These are phyloP conservation scores for Fraxinus sp. DNA, from an alignment of 305 asterid species.

Conservation along the genomic window DNA sequence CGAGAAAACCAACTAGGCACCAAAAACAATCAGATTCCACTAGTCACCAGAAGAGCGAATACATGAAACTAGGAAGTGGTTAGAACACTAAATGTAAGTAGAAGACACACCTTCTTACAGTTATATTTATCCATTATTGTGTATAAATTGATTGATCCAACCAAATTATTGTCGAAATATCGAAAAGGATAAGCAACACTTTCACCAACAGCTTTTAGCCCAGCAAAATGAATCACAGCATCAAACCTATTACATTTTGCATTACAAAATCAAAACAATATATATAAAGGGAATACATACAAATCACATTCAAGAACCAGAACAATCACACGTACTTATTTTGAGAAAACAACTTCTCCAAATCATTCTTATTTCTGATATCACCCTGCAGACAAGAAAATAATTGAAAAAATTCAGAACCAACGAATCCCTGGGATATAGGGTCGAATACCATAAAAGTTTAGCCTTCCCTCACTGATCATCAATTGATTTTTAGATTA, in stretches of 20 bases:
- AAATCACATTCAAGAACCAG: not conserved
- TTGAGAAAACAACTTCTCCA: slow-evolving; percentile 71
- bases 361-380: slow-evolving; percentile 73
- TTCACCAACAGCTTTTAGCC: slow-evolving; percentile 94
- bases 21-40: slow-evolving; percentile 17
- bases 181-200: slow-evolving; percentile 80
- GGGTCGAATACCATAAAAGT: not conserved
- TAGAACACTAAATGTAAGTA: not conserved
- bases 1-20: slow-evolving; percentile 85
- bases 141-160: slow-evolving; percentile 73
- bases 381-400: slow-evolving; percentile 69
- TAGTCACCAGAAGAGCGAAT: slow-evolving; percentile 1
- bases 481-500: not conserved
- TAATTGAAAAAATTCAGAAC: not conserved
- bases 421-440: not conserved
- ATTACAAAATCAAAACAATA: not conserved
- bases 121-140: slow-evolving; percentile 68
- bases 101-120: slow-evolving; percentile 68
- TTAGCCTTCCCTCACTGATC: not conserved
- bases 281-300: not conserved
- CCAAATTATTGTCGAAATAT: slow-evolving; percentile 79
- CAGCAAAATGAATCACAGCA: slow-evolving; percentile 95
- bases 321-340: slow-evolving; percentile 44
- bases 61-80: not conserved
- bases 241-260: slow-evolving; percentile 46